phyloP scores from a whole-genome alignment of 2,329 filamentous ascomycete species.

The Phyllosticta citriasiana region DNA sequence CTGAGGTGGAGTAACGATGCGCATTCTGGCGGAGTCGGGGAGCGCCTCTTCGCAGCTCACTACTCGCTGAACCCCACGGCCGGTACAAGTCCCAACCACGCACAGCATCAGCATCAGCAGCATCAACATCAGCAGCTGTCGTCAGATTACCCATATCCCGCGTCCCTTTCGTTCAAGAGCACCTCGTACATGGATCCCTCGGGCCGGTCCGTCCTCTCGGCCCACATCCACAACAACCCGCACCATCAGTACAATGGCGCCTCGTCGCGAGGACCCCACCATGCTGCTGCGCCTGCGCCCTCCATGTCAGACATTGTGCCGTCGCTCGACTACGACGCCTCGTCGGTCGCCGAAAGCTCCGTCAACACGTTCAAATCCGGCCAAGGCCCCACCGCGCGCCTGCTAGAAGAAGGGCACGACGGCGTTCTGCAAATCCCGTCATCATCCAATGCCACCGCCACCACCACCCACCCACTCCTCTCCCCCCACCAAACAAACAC shows the following conservation, averaged over 20 bases:
- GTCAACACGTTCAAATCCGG: conserved; percentile 19
- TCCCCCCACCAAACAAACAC: neutral
- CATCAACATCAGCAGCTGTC: neutral
- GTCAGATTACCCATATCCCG: conserved; percentile 2
- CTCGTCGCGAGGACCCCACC: neutral
- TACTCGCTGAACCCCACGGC: conserved; percentile 1
- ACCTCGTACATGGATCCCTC: conserved; percentile 4
- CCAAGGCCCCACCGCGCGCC: conserved; percentile 15
- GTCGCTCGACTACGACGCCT: conserved; percentile 5
- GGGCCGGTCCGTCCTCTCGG: neutral
- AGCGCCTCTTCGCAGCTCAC: conserved; percentile 3
- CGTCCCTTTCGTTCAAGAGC: conserved; percentile 1
- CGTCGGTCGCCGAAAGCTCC: conserved; percentile 11
- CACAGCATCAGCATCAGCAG: neutral
- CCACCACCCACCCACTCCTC: neutral
- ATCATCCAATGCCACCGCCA: neutral
- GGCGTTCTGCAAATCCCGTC: conserved; percentile 17
- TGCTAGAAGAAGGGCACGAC: conserved; percentile 19
- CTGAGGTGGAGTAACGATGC: neutral
- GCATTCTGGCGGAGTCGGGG: neutral
- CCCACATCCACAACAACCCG: conserved; percentile 4
- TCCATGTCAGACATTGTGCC: neutral
- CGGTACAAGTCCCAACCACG: neutral
- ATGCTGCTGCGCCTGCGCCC: neutral
- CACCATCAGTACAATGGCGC: neutral